Conservation (phyloP, 805 yeast genomes). For the Kazachstania viticola region DNA sequence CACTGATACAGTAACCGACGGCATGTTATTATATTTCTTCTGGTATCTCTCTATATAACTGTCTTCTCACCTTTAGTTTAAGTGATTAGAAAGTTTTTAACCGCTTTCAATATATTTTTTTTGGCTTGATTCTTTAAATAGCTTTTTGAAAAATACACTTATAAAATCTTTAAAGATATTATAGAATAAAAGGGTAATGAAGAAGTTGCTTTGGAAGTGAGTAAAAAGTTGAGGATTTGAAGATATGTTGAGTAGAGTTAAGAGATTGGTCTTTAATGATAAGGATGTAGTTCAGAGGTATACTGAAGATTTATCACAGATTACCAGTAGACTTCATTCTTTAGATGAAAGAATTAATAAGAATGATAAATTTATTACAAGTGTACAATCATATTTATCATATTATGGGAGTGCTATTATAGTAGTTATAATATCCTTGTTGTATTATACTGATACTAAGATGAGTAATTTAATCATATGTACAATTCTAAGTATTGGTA, state of each 20-base stretch:
- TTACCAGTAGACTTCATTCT: slow-evolving; percentile 19
- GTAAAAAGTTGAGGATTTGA: background rate
- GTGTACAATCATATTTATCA: slow-evolving; percentile 11
- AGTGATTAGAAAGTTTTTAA: no score
- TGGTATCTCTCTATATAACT: no score
- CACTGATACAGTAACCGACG: no score
- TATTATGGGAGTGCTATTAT: slow-evolving; percentile 11
- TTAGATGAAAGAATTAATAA: slow-evolving; percentile 14
- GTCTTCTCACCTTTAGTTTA: no score
- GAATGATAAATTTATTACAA: slow-evolving; percentile 9
- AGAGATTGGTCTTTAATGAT: background rate
- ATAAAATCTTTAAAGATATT: no score
- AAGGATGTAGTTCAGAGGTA: slow-evolving; percentile 16
- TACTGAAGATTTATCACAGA: slow-evolving; percentile 19
- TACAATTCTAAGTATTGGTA: background rate
- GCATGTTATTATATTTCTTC: no score
- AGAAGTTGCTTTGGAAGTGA: background rate
- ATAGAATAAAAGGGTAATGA: no score
- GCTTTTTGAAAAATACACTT: no score
- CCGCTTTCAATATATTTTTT: no score
- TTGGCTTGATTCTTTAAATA: no score
- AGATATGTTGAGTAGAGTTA: slow-evolving; percentile 10
- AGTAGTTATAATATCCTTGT: background rate
- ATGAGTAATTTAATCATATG: background rate
- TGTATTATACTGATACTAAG: background rate